These are phyloP conservation scores for Fagopyrum tataricum DNA, from an alignment of 148 eudicot species.

Conservation along the genomic window DNA sequence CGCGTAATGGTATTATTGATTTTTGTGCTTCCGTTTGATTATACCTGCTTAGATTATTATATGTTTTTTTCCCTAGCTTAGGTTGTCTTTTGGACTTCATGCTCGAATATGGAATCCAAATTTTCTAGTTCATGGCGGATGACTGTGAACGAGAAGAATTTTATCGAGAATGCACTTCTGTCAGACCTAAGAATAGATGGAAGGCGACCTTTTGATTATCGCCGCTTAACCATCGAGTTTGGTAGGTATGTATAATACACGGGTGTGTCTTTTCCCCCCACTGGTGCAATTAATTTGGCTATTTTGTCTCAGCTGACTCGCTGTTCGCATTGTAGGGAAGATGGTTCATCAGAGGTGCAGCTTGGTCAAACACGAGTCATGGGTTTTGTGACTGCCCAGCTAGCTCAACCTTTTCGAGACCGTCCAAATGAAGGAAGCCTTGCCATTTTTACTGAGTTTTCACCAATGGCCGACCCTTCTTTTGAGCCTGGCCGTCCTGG, in stretches of 20 bases:
- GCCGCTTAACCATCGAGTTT: conserved; percentile 63
- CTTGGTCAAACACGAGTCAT: conserved; percentile 83
- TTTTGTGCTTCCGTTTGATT: background rate
- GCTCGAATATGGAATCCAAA: conserved; percentile 60
- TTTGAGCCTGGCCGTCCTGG: conserved; percentile 86
- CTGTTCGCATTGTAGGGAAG: conserved; percentile 39
- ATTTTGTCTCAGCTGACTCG: background rate
- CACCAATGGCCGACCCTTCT: conserved; percentile 92
- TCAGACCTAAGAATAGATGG: conserved; percentile 82
- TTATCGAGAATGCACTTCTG: conserved; percentile 63
- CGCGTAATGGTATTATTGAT: conserved; percentile 13
- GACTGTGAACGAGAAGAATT: conserved; percentile 84
- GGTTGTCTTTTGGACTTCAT: background rate
- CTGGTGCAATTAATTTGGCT: background rate
- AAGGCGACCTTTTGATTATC: conserved; percentile 71
- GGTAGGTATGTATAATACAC: conserved; percentile 46
- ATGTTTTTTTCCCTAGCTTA: background rate
- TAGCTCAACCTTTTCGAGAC: conserved; percentile 82
- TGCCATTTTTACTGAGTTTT: conserved; percentile 70
- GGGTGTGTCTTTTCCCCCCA: background rate
- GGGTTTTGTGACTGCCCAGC: conserved; percentile 67
- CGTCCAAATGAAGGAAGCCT: conserved; percentile 89
- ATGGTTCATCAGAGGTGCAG: conserved; percentile 87
- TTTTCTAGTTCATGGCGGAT: conserved; percentile 62
- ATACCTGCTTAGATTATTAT: too few relatives aligned